Evolutionary conservation across 1,284 basidiomycete genomes (phyloP).

Genomic region (Coniferiporia weirii): DNA sequence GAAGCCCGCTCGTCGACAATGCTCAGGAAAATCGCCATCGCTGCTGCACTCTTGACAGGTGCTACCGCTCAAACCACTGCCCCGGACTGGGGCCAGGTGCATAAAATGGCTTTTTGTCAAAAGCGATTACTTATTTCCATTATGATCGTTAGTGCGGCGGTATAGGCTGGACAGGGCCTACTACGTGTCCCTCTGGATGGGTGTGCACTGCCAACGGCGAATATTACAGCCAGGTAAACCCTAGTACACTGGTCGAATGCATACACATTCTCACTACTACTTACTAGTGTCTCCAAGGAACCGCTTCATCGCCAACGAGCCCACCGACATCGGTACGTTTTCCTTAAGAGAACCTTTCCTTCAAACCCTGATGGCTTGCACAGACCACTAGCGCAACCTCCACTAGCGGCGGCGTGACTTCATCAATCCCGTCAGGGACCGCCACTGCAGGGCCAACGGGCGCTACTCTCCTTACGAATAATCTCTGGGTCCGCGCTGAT

Average conservation of each 20-base stretch:
- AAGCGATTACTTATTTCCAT: background rate
- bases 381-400: slow-evolving; percentile 31
- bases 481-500: slow-evolving; percentile 58
- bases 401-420: slow-evolving; percentile 35
- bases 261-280: slow-evolving; percentile 23
- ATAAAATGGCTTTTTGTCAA: slow-evolving; percentile 10
- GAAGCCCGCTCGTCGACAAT: background rate
- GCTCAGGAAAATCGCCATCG: slow-evolving; percentile 9
- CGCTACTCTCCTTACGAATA: slow-evolving; percentile 38
- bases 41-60: slow-evolving; percentile 20
- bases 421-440: slow-evolving; percentile 22
- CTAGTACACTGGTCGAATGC: background rate
- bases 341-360: slow-evolving; percentile 14
- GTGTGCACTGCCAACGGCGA: slow-evolving; percentile 39
- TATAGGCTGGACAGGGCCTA: slow-evolving; percentile 46
- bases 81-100: slow-evolving; percentile 28
- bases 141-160: slow-evolving; percentile 35
- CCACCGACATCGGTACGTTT: background rate
- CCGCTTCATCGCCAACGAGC: background rate
- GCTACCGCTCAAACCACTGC: slow-evolving; percentile 26
- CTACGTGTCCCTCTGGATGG: slow-evolving; percentile 43
- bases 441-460: slow-evolving; percentile 21
- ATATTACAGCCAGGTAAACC: slow-evolving; percentile 34
- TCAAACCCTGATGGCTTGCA: slow-evolving; percentile 21
- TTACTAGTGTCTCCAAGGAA: slow-evolving; percentile 44